Conservation (phyloP, 805 yeast species). For the Yarrowia osloensis region DNA sequence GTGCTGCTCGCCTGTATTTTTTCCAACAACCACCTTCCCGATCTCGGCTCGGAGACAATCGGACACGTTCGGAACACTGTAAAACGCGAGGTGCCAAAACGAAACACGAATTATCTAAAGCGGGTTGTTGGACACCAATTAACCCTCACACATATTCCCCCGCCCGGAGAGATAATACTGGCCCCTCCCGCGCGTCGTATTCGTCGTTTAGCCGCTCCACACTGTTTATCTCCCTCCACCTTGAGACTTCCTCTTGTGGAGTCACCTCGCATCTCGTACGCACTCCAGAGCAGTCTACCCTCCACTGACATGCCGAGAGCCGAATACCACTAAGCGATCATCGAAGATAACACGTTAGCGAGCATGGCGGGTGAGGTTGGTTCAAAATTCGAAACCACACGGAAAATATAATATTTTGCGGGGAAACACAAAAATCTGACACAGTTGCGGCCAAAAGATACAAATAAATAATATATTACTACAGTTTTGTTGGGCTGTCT, state of each 20-base stretch:
- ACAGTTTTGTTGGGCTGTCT: constrained; percentile 29
- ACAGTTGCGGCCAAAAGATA: too few species aligned
- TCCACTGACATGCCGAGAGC: constrained; percentile 15
- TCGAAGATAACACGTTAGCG: background rate
- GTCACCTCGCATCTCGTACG: constrained; percentile 15
- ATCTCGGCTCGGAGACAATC: background rate
- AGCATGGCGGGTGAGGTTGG: background rate
- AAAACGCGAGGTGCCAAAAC: constrained; percentile 1
- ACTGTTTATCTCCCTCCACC: constrained; percentile 11
- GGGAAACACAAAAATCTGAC: background rate
- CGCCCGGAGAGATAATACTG: background rate
- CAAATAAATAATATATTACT: constrained; percentile 26
- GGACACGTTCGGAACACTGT: background rate
- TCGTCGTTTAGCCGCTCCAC: background rate
- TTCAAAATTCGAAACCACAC: background rate
- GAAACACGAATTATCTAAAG: background rate
- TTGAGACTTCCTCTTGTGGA: constrained; percentile 8
- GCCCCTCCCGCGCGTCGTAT: background rate
- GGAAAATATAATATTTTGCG: background rate
- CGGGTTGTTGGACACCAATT: background rate
- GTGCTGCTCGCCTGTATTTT: background rate
- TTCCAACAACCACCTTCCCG: background rate
- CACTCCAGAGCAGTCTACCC: background rate
- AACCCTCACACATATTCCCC: background rate
- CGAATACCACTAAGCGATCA: constrained; percentile 5